phyloP scores from a whole-genome alignment of 2,329 filamentous ascomycete genomes.

The Cercospora sp. region DNA sequence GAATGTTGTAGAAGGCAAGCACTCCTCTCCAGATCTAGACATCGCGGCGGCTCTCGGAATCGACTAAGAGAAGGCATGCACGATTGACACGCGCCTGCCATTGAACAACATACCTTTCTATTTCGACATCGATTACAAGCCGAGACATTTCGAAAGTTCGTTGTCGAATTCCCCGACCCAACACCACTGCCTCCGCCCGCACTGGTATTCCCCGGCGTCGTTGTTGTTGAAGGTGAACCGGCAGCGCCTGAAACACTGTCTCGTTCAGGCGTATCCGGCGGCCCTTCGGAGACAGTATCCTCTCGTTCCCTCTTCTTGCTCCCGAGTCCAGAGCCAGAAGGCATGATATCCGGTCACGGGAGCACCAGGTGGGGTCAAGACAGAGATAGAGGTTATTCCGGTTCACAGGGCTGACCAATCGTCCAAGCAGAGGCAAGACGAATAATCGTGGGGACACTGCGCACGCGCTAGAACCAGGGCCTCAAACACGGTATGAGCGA shows the following conservation, averaged over 20 bases:
- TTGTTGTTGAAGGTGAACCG: constrained; percentile 6
- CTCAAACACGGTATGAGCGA: neutral
- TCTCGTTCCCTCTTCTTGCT: constrained; percentile 27
- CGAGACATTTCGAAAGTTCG: constrained; percentile 63
- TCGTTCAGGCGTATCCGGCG: neutral
- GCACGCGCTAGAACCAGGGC: neutral
- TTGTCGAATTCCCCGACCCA: constrained; percentile 58
- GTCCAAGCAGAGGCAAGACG: neutral
- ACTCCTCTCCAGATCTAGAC: neutral
- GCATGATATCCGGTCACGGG: constrained; percentile 10
- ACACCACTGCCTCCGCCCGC: constrained; percentile 7
- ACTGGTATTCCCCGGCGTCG: neutral
- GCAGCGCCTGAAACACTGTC: constrained; percentile 10
- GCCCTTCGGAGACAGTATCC: constrained; percentile 1
- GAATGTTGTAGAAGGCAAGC: neutral
- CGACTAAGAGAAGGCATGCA: neutral
- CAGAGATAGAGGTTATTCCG: neutral
- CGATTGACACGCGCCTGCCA: neutral
- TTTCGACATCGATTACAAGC: constrained; percentile 91
- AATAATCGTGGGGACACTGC: neutral
- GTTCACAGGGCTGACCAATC: neutral
- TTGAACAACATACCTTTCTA: constrained; percentile 57
- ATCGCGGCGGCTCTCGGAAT: neutral
- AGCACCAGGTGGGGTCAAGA: constrained; percentile 4
- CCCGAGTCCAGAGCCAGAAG: constrained; percentile 5